Percentiles rank a stretch among this genome's conserved stretches.
Evolutionary conservation across 139 green algal species (phyloP).

Genomic region (Closterium sp.): DNA sequence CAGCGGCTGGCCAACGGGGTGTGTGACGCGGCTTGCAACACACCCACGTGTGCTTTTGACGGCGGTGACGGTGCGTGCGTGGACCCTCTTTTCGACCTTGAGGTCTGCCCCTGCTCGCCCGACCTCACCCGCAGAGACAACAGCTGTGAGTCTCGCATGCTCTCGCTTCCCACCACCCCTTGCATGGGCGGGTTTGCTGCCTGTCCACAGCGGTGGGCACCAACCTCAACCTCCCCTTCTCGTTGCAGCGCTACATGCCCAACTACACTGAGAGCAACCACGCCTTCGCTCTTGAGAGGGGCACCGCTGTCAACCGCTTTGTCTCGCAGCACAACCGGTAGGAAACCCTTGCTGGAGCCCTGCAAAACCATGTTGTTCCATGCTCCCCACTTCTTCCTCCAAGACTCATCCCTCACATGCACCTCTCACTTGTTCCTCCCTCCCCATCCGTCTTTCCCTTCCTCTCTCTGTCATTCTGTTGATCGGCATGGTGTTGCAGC

Average conservation of each 20-base stretch:
- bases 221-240: slow-evolving; percentile 10
- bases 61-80: slow-evolving; percentile 15
- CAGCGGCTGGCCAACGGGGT: neutral
- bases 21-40: slow-evolving; percentile 18
- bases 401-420: too few relatives aligned
- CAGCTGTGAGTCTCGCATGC: neutral
- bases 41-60: neutral
- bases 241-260: neutral
- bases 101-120: slow-evolving; percentile 3
- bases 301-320: too few relatives aligned
- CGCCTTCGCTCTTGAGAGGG: too few relatives aligned
- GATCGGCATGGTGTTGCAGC: neutral
- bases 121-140: neutral
- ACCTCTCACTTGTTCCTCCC: too few relatives aligned
- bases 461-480: neutral
- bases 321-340: too few relatives aligned
- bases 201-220: neutral
- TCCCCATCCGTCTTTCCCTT: neutral
- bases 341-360: too few relatives aligned
- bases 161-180: neutral
- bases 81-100: neutral
- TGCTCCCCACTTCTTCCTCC: neutral
- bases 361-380: too few relatives aligned
- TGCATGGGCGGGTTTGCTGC: slow-evolving; percentile 17
- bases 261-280: neutral